Evolutionary conservation across 2,329 filamentous ascomycete genomes (phyloP).

Genomic region (Fusarium nodosum): DNA sequence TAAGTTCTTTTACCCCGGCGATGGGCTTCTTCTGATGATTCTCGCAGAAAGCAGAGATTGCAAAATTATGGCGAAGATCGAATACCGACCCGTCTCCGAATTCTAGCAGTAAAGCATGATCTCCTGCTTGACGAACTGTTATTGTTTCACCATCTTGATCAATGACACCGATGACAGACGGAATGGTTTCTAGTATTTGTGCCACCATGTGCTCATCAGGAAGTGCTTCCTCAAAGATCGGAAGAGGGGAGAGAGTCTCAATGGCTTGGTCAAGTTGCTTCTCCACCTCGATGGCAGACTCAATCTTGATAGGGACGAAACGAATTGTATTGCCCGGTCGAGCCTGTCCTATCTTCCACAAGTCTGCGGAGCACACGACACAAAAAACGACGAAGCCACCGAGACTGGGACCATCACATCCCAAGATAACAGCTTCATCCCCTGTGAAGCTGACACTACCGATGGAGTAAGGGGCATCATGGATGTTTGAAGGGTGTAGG

Average conservation of each 20-base stretch:
- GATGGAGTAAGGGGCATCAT: conserved; percentile 57
- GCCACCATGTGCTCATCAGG: neutral
- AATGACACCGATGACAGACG: conserved; percentile 37
- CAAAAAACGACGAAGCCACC: conserved; percentile 59
- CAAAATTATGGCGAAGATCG: conserved; percentile 52
- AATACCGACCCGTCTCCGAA: conserved; percentile 52
- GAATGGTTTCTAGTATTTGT: neutral
- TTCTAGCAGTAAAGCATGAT: conserved; percentile 54
- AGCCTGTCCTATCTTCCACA: conserved; percentile 60
- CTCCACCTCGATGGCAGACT: conserved; percentile 47
- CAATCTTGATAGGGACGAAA: conserved; percentile 50
- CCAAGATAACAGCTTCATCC: conserved; percentile 57
- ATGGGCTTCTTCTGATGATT: conserved; percentile 50
- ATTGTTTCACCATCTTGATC: conserved; percentile 34
- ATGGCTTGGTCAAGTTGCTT: conserved; percentile 43
- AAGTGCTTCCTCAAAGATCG: neutral
- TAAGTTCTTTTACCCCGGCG: conserved; percentile 50
- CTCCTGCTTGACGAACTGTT: conserved; percentile 52
- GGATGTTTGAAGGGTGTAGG: conserved; percentile 59
- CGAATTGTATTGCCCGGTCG: conserved; percentile 56
- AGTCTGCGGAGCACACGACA: conserved; percentile 55
- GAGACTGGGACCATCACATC: conserved; percentile 58
- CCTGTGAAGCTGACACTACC: conserved; percentile 61
- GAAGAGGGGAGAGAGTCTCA: conserved; percentile 30
- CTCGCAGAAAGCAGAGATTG: conserved; percentile 54